Evolutionary conservation across 345 rosid genomes (phyloP).

Genomic region (Combretum micranthum): DNA sequence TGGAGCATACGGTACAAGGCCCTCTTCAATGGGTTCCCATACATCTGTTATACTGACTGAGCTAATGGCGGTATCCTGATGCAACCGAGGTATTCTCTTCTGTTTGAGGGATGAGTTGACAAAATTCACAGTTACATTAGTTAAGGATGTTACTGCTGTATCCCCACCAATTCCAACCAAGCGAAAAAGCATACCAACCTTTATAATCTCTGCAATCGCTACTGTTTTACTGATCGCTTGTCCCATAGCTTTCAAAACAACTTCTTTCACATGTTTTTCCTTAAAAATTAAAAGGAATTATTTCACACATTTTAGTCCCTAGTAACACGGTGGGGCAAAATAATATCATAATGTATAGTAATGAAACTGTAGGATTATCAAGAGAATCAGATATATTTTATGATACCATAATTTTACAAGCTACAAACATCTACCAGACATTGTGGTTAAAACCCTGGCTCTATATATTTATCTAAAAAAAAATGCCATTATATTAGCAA

Average conservation of each 20-base stretch:
- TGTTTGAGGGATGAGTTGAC: conserved; percentile 18
- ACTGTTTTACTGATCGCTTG: conserved; percentile 92
- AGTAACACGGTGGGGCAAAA: no score
- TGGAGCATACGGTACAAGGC: conserved; percentile 70
- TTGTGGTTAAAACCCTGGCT: no score
- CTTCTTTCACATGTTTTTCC: conserved; percentile 63
- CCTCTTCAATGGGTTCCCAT: conserved; percentile 97
- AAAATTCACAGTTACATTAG: not conserved
- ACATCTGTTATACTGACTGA: conserved; percentile 89
- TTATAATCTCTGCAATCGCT: conserved; percentile 68
- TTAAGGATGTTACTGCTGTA: not conserved
- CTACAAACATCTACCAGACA: no score
- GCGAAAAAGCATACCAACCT: conserved; percentile 33
- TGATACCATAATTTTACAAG: no score
- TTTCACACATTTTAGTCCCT: no score
- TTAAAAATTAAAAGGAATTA: conserved; percentile 2
- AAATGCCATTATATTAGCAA: no score
- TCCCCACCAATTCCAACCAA: not conserved
- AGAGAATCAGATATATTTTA: no score
- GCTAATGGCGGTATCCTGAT: conserved; percentile 83
- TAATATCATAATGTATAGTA: no score
- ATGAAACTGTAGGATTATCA: no score
- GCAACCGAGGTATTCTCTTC: conserved; percentile 70
- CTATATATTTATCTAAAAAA: no score
- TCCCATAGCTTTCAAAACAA: conserved; percentile 93